A percentile compares a stretch with the other conserved stretches of the same genome.
Conservation (phyloP, 2,329 filamentous ascomycete genomes). For the Lachnellula hyalina region DNA sequence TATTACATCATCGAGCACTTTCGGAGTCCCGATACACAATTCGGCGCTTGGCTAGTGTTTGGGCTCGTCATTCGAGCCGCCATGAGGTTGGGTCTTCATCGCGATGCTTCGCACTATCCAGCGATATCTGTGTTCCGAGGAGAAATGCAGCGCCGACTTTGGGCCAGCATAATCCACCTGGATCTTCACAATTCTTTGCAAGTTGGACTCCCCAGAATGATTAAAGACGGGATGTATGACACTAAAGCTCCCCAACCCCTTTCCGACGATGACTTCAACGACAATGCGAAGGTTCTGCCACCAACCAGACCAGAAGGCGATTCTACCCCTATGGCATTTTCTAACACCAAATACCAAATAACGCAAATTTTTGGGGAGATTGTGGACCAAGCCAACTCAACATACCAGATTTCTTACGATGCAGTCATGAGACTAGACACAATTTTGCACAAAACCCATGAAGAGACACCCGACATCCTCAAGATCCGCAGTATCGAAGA, state of each 20-base stretch:
- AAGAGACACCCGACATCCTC: constrained; percentile 25
- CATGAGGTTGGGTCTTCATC: constrained; percentile 53
- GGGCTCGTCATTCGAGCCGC: constrained; percentile 48
- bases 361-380: constrained; percentile 47
- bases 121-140: constrained; percentile 47
- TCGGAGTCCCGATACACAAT: constrained; percentile 44
- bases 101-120: constrained; percentile 45
- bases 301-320: constrained; percentile 49
- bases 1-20: constrained; percentile 50
- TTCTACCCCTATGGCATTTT: constrained; percentile 44
- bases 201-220: constrained; percentile 62
- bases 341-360: constrained; percentile 38
- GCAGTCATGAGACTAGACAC: constrained; percentile 48
- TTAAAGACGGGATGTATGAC: constrained; percentile 58
- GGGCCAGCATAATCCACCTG: constrained; percentile 50
- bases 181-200: constrained; percentile 63
- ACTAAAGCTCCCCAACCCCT: constrained; percentile 56
- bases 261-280: constrained; percentile 59
- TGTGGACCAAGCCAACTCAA: constrained; percentile 44
- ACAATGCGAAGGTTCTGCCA: constrained; percentile 50
- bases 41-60: constrained; percentile 49
- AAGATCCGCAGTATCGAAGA: neutral
- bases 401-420: constrained; percentile 42
- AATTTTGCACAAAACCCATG: constrained; percentile 41
- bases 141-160: constrained; percentile 58